Evolutionary conservation across 345 rosid genomes (phyloP), one percentile per base, ranked within the genome.

Genomic region (Leavenworthia alabamica): DNA sequence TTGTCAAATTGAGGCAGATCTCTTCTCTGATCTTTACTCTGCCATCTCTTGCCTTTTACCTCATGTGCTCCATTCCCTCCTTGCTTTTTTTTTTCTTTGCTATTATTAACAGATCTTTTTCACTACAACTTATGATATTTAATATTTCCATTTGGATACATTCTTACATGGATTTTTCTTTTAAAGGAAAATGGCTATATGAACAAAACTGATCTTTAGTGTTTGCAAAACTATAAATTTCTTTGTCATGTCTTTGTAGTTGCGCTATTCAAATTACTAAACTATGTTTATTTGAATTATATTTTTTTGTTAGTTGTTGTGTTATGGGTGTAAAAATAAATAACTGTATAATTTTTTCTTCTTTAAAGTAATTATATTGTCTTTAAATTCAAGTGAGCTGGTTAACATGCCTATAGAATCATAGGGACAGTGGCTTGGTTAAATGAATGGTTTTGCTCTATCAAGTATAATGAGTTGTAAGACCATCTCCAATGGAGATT

Each of bases 1-100:
- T 71, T 63, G 75, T 71, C 75, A 54, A 61, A 70, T 27, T 36
- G 54, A 62, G 74, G 68, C 68, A 70, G 74, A 70, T 70, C 68
- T 63, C 61, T 63, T 63, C 70, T 63, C 54, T 62, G 64, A 62
- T 56, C 75, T 48, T 56, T 60, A n/a, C 64, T 71, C 74, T 70
- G 64, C 70, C 64, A 55, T 64, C 22, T 63, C 46, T 71, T 62
- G 68, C 68, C 68, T 70, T 70, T 62, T 55, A 61, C 56, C 64
- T 71, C 75, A 56, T 54, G 63, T 62, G 57, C 63, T 62, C 74
- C 68, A 35, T 53, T 32, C 9, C 48, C 52, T 52, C 41, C 54
- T 23, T 1, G 62, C 52, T 52, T 52, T 69, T 41, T 22, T 14
- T 8, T 67, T n/a, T n/a, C 22, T 2, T 52, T 42, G 28, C 39